A percentile compares a stretch with the other conserved stretches of the same genome.
Conservation (phyloP, 1,284 basidiomycete genomes). For the Pseudozyma pruni region DNA sequence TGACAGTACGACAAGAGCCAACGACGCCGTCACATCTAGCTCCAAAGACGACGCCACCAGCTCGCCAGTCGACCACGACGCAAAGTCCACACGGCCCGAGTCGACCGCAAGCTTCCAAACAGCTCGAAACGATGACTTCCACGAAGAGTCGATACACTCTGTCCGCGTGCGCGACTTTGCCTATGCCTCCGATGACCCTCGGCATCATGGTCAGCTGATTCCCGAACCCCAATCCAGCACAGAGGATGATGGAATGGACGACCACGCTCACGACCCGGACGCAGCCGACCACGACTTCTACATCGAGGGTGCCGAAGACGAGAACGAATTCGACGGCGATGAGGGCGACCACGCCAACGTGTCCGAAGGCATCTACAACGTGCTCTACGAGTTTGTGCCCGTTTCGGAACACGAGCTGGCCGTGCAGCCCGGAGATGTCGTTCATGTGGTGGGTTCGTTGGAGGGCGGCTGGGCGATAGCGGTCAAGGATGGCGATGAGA, state of each 20-base stretch:
- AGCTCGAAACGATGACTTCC: slow-evolving; percentile 9
- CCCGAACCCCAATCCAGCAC: slow-evolving; percentile 3
- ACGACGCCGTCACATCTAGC: not conserved
- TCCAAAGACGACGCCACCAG: not conserved
- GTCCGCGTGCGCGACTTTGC: slow-evolving; percentile 55
- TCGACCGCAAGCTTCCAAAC: slow-evolving; percentile 36
- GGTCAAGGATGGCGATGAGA: slow-evolving; percentile 18
- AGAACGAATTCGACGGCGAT: slow-evolving; percentile 47
- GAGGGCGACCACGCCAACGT: slow-evolving; percentile 31
- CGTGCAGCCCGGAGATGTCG: slow-evolving; percentile 32
- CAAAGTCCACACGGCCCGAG: slow-evolving; percentile 18
- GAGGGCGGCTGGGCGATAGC: slow-evolving; percentile 59
- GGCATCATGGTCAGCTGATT: slow-evolving; percentile 31
- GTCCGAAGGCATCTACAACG: slow-evolving; percentile 45
- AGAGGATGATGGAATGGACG: slow-evolving; percentile 1
- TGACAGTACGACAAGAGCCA: not conserved
- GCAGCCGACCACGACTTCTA: slow-evolving; percentile 28
- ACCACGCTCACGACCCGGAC: slow-evolving; percentile 12
- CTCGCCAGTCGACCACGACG: not conserved
- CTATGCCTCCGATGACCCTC: slow-evolving; percentile 38
- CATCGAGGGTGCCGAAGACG: slow-evolving; percentile 43
- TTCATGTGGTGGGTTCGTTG: slow-evolving; percentile 49
- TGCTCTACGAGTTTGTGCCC: slow-evolving; percentile 53
- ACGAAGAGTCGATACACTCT: not conserved
- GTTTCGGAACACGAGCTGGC: slow-evolving; percentile 56